These are phyloP conservation scores for Clavispora asparagi DNA, from an alignment of 805 yeast genomes.

Conservation along the genomic window DNA sequence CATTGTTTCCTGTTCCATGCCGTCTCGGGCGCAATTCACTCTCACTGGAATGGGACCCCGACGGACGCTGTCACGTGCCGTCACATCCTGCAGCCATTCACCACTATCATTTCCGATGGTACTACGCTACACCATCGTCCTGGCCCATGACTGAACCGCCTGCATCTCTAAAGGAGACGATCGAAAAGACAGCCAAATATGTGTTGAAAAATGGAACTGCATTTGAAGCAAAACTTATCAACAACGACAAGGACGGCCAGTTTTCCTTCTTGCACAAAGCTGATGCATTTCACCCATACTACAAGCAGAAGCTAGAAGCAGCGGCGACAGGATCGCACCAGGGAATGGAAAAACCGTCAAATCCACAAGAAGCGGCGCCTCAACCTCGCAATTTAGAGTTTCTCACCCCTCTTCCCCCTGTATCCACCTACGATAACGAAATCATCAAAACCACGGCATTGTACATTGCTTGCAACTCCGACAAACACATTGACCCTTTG, in stretches of 20 bases:
- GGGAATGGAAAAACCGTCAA: conserved; percentile 20
- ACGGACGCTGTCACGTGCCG: no score
- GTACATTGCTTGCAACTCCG: conserved; percentile 59
- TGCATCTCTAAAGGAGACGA: conserved; percentile 42
- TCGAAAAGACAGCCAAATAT: conserved; percentile 69
- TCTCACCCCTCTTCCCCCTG: conserved; percentile 26
- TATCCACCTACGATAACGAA: conserved; percentile 62
- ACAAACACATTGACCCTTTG: conserved; percentile 28
- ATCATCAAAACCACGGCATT: conserved; percentile 70
- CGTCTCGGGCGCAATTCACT: no score
- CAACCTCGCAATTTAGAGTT: conserved; percentile 20
- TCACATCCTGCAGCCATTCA: not conserved
- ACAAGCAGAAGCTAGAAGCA: conserved; percentile 39
- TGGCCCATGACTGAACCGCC: conserved; percentile 19
- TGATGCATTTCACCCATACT: conserved; percentile 56
- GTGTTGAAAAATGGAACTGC: conserved; percentile 62
- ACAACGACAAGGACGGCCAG: conserved; percentile 44
- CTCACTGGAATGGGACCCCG: no score
- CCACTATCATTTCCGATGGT: not conserved
- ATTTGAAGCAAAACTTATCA: conserved; percentile 56
- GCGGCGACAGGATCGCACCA: conserved; percentile 5
- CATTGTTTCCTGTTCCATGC: no score
- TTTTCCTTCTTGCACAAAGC: conserved; percentile 58
- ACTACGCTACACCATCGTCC: not conserved
- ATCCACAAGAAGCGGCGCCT: not conserved